Base-by-base conservation (phyloP, 352 stramenopile species). In the Phytophthora citrophthora region DNA sequence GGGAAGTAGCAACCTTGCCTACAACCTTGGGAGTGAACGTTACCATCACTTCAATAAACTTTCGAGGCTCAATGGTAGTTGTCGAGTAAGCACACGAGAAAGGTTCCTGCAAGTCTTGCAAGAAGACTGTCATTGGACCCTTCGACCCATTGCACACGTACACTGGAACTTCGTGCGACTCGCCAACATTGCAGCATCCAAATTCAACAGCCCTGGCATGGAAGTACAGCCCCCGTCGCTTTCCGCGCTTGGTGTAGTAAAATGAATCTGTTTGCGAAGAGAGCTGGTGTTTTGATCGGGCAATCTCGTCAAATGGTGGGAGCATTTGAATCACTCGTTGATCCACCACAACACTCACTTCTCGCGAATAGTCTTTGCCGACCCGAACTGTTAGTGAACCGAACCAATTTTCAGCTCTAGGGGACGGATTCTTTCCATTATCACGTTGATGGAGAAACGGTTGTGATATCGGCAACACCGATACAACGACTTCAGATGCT, bases 81-180 rank as follows among this genome's bases (percentile, higher is more conserved):
- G 84, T 88, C 45, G 81, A 70, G 67, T 94, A 94, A 11, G 45
- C 58, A 57, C 86, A 94, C 29, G 77, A 85, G 50, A 94, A 96
- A 4, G 88, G 88, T 8, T 89, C 80, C 49, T 87, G 79, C 4
- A 96, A 61, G 34, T 85, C 75, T 61, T 94, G 86, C 46, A 96
- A 64, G 54, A 96, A 93, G 15, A 96, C 88, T 3, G 88, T 94
- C 79, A 94, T 92, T 13, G 86, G 81, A 36, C 68, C 45, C 32
- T 84, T 89, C 18, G 86, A 91, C 34, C 88, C 86, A 61, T 96
- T 96, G 78, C 88, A 96, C 24, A 96, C 81, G 58, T 92, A 94
- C 27, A 96, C 86, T 13, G 86, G 81, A 29, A 94, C 86, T 70
- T 91, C 76, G 24, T 93, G 86, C 7, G 75, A 90, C 58, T 92